phyloP scores from a whole-genome alignment of 139 green algal species.

The Pleodorina starrii region DNA sequence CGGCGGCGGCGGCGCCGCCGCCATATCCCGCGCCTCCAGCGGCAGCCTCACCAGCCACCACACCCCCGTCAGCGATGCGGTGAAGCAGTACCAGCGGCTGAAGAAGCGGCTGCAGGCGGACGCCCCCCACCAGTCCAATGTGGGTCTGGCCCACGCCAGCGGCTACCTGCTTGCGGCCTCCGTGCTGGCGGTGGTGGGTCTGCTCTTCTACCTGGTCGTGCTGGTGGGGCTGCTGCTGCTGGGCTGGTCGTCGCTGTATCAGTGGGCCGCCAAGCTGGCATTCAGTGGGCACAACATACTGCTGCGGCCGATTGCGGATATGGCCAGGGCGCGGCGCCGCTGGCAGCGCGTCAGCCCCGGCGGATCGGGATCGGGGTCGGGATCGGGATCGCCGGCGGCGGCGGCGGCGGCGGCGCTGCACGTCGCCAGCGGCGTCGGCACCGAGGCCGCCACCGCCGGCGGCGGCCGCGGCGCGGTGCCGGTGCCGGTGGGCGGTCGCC shows the following conservation, averaged over 20 bases:
- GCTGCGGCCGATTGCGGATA: background rate
- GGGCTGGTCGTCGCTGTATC: constrained; percentile 31
- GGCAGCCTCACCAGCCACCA: too few species aligned
- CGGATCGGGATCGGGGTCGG: background rate
- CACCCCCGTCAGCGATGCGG: too few species aligned
- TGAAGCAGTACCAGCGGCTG: background rate
- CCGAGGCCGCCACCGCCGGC: background rate
- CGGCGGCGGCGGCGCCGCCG: background rate
- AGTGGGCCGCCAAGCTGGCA: constrained; percentile 11
- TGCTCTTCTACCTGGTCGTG: background rate
- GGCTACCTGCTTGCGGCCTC: background rate
- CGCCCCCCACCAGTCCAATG: background rate
- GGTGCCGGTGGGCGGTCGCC: background rate
- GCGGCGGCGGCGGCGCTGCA: background rate
- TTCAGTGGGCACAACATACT: constrained; percentile 29
- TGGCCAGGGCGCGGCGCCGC: background rate
- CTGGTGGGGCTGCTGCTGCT: background rate
- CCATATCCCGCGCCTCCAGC: background rate
- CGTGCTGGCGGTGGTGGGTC: background rate
- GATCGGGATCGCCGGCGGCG: background rate
- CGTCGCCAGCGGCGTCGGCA: background rate
- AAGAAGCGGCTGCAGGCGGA: constrained; percentile 42
- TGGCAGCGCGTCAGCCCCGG: background rate
- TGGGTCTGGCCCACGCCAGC: background rate
- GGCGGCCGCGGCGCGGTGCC: background rate